A percentile compares a stretch with the other conserved stretches of the same genome.
Evolutionary conservation across 2,329 filamentous ascomycete species (phyloP).

Genomic region (Phoma herbarum): DNA sequence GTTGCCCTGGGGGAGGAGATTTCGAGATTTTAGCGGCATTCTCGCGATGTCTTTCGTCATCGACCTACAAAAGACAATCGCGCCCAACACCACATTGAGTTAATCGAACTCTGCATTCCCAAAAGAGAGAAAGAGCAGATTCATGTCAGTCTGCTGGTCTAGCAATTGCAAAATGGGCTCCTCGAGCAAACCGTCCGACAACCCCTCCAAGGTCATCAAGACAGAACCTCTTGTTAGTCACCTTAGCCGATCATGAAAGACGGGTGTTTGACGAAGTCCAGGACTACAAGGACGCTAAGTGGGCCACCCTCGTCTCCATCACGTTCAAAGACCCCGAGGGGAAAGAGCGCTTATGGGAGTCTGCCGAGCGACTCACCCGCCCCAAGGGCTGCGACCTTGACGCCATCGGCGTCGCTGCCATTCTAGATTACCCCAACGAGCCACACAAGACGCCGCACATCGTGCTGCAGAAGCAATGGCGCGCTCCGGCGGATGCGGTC

Average conservation of each 20-base stretch:
- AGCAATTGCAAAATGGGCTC: constrained; percentile 5
- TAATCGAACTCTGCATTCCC: neutral
- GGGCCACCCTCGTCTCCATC: constrained; percentile 49
- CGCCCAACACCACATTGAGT: neutral
- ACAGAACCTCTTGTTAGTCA: constrained; percentile 48
- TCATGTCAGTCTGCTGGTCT: neutral
- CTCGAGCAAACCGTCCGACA: constrained; percentile 24
- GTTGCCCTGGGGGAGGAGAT: constrained; percentile 1
- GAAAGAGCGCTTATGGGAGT: constrained; percentile 72
- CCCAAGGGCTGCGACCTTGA: constrained; percentile 70
- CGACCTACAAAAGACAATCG: constrained; percentile 3
- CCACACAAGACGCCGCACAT: constrained; percentile 45
- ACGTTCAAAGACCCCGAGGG: constrained; percentile 71
- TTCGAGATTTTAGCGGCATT: constrained; percentile 17
- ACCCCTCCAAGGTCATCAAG: constrained; percentile 45
- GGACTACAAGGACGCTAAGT: constrained; percentile 53
- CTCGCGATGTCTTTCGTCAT: constrained; percentile 28
- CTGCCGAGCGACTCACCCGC: constrained; percentile 74
- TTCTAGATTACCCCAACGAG: constrained; percentile 58
- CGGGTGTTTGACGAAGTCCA: constrained; percentile 29
- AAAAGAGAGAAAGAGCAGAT: neutral
- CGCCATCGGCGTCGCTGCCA: constrained; percentile 76
- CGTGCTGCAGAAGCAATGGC: constrained; percentile 62
- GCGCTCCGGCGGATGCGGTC: constrained; percentile 67
- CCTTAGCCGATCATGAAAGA: neutral